Conservation (phyloP, 192 early-diverging fungal species). For the Ambispora gerdemannii region DNA sequence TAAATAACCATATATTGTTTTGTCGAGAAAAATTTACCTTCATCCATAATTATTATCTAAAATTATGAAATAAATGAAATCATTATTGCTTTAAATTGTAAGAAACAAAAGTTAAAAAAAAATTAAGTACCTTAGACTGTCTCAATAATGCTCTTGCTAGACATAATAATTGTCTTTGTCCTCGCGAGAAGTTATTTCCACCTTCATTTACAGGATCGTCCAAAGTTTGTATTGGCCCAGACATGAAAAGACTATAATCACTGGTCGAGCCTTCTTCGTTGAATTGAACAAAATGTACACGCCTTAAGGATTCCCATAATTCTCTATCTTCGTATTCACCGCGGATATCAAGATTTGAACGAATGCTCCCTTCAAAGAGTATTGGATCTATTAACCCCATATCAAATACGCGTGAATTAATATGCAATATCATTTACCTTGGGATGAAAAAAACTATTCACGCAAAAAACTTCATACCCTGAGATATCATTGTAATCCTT, state of each 20-base stretch:
- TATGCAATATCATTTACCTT: not conserved
- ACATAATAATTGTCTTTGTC: constrained; percentile 76
- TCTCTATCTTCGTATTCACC: constrained; percentile 69
- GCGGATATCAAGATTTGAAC: constrained; percentile 91
- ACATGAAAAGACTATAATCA: constrained; percentile 17
- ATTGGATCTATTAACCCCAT: constrained; percentile 42
- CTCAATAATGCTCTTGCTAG: constrained; percentile 77
- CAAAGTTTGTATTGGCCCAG: constrained; percentile 50
- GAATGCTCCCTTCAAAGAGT: constrained; percentile 52
- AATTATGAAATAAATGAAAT: no score
- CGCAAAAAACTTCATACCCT: constrained; percentile 45
- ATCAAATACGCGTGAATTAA: no score
- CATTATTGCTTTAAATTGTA: no score
- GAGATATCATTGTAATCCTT: constrained; percentile 84
- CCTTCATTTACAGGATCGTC: constrained; percentile 82
- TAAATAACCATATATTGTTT: not conserved
- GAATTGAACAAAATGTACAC: constrained; percentile 63
- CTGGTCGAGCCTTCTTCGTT: constrained; percentile 29
- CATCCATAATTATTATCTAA: constrained; percentile 47
- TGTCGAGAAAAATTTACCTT: constrained; percentile 39
- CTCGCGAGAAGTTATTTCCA: constrained; percentile 75
- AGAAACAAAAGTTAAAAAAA: no score
- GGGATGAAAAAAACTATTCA: not conserved
- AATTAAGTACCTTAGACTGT: constrained; percentile 49
- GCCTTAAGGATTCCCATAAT: constrained; percentile 73